These are phyloP conservation scores for Naganishia liquefaciens DNA, from an alignment of 1,284 basidiomycete species.

Conservation along the genomic window DNA sequence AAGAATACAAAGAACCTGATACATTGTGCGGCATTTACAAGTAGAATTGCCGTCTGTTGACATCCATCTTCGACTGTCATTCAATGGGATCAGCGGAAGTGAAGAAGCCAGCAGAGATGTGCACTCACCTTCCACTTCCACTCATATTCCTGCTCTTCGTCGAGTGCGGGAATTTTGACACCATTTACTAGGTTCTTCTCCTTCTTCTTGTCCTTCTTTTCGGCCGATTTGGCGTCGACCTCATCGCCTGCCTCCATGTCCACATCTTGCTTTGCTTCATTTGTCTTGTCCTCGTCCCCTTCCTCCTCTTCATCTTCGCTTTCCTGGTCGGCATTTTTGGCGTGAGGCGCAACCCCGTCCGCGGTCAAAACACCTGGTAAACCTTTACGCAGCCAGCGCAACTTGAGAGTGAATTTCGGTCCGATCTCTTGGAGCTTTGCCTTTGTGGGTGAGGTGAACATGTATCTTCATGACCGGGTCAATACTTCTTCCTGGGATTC, in stretches of 20 bases:
- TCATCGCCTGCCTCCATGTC: conserved; percentile 30
- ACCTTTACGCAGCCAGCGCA: conserved; percentile 84
- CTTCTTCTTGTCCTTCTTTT: conserved; percentile 43
- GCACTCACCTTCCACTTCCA: conserved; percentile 57
- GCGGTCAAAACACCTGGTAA: conserved; percentile 68
- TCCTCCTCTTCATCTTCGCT: conserved; percentile 50
- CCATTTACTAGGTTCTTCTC: conserved; percentile 48
- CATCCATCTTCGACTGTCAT: conserved; percentile 55
- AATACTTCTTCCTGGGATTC: neutral
- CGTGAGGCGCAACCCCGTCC: conserved; percentile 49
- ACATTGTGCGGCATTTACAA: conserved; percentile 39
- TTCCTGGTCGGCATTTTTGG: conserved; percentile 63
- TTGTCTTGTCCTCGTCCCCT: conserved; percentile 37
- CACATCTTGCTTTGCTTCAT: conserved; percentile 37
- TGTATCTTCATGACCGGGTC: conserved; percentile 64
- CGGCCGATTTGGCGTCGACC: conserved; percentile 25
- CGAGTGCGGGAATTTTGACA: conserved; percentile 49
- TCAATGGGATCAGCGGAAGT: neutral
- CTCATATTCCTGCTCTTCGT: conserved; percentile 55
- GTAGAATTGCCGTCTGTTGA: conserved; percentile 55
- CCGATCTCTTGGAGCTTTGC: conserved; percentile 97
- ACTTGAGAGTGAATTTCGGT: conserved; percentile 92
- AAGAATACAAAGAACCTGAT: neutral
- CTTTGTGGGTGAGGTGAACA: conserved; percentile 85
- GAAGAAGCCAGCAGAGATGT: neutral